A percentile compares a stretch with the other conserved stretches of the same genome.
phyloP scores from a whole-genome alignment of 495 filamentous ascomycete species.

The Aspergillus mulundensis region DNA sequence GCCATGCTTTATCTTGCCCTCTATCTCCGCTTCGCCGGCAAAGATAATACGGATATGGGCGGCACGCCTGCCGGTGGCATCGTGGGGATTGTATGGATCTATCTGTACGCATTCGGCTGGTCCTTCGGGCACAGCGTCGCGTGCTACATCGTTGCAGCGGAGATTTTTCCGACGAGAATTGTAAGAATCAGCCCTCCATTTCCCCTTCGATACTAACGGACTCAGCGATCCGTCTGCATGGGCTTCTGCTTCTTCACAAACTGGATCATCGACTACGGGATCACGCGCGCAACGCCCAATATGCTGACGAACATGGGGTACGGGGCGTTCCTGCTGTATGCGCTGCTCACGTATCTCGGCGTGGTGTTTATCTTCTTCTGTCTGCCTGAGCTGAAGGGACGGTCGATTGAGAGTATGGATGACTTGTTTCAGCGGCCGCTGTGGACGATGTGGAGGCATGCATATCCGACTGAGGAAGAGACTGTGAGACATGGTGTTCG shows the following conservation, averaged over 20 bases:
- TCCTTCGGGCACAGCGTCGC: slow-evolving; percentile 27
- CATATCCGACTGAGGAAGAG: slow-evolving; percentile 25
- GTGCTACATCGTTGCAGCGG: slow-evolving; percentile 25
- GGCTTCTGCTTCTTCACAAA: slow-evolving; percentile 23
- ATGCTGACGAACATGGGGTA: slow-evolving; percentile 30
- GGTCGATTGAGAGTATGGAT: slow-evolving; percentile 35
- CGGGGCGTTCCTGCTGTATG: slow-evolving; percentile 26
- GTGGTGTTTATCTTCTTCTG: slow-evolving; percentile 30
- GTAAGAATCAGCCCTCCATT: slow-evolving; percentile 9
- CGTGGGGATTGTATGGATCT: slow-evolving; percentile 60
- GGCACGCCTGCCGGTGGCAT: slow-evolving; percentile 42
- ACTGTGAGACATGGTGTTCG: slow-evolving; percentile 22
- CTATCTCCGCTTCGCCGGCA: slow-evolving; percentile 41
- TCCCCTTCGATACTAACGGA: too few species aligned
- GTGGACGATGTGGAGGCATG: slow-evolving; percentile 31
- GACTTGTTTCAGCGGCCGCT: slow-evolving; percentile 30
- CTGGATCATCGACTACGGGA: slow-evolving; percentile 25
- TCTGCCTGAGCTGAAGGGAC: slow-evolving; percentile 28
- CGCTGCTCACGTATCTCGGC: slow-evolving; percentile 24
- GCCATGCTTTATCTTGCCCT: slow-evolving; percentile 68
- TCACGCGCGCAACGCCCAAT: slow-evolving; percentile 24
- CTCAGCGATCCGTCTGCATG: slow-evolving; percentile 15
- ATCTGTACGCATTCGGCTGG: slow-evolving; percentile 56
- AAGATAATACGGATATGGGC: slow-evolving; percentile 41
- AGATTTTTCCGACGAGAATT: slow-evolving; percentile 26